Evolutionary conservation across 2,329 filamentous ascomycete genomes (phyloP).

Genomic region (Calonectria honghensis): DNA sequence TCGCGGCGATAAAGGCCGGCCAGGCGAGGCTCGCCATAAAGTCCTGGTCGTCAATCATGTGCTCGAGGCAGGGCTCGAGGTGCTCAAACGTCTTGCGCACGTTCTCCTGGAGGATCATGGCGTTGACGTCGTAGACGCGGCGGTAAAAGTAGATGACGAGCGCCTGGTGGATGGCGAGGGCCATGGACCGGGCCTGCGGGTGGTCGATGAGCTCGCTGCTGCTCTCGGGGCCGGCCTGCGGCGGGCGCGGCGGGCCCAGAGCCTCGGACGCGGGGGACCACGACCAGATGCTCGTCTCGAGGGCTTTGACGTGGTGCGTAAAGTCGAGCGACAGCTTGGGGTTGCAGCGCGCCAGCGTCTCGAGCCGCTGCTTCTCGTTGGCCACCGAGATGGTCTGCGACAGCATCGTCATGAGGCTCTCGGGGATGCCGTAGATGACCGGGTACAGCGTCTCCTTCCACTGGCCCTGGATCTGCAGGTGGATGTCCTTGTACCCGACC

Average conservation of each 20-base stretch:
- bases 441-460: conserved; percentile 65
- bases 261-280: conserved; percentile 49
- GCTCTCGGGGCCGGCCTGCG: background rate
- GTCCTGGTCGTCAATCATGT: conserved; percentile 59
- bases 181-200: conserved; percentile 48
- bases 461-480: conserved; percentile 62
- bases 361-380: conserved; percentile 62
- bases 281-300: conserved; percentile 59
- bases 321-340: conserved; percentile 52
- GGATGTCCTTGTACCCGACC: conserved; percentile 65
- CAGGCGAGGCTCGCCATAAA: conserved; percentile 63
- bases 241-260: conserved; percentile 36
- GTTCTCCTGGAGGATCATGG: conserved; percentile 62
- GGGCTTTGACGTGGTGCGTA: conserved; percentile 55
- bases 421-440: conserved; percentile 66
- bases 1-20: conserved; percentile 66
- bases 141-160: conserved; percentile 68
- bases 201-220: conserved; percentile 47
- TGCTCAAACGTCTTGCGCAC: conserved; percentile 61
- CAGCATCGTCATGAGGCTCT: conserved; percentile 63
- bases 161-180: conserved; percentile 63
- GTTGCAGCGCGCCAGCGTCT: conserved; percentile 50
- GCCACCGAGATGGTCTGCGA: conserved; percentile 65
- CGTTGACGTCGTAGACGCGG: conserved; percentile 60
- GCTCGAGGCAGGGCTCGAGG: conserved; percentile 59